Evolutionary conservation across 2,329 filamentous ascomycete species (phyloP), one percentile per base, ranked within the genome.

Genomic region (Pseudogymnoascus sp.): DNA sequence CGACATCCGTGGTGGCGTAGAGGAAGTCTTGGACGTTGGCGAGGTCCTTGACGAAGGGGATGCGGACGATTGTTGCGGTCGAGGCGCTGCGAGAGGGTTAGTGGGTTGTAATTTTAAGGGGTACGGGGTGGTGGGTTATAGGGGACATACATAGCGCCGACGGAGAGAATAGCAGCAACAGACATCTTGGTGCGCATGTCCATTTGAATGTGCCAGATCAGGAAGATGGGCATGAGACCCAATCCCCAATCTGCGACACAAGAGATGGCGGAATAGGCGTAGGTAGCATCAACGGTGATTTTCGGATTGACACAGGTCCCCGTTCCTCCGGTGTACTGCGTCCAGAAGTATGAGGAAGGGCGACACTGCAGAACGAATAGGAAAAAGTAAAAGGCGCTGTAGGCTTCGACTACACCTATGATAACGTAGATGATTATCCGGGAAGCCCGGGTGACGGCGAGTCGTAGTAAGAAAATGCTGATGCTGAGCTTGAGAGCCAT

Each of bases 181-280:
- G 70, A 74, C 11, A 77, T 61, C 64, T 77, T 78, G 4, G 75
- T 75, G 56, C 73, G 68, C 0, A 56, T 68, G 59, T 75, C 77
- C 73, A 79, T 77, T 60, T 77, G 73, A 4, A 78, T 64, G 23
- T 75, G 72, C 74, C 75, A 77, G 7, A 79, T 73, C 1, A 79
- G 62, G 56, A 75, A 74, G n/a, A 77, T 72, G 0, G 77, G 77
- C 1, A 78, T 68, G 6, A 77, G 72, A 38, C 72, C 76, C 31
- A 77, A 72, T 7, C 71, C 74, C 76, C 77, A 79, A 62, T 79
- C 77, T 3, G 73, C 73, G 56, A 68, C 65, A 62, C 75, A 76
- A 36, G 74, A 75, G 62, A 78, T 71, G 6, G 74, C 74, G 1
- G 76, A 76, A 61, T 77, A 77, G 11, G 67, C 73, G 56, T 77